Percentiles rank a stretch among this genome's conserved stretches.
Conservation (phyloP, 495 filamentous ascomycete genomes). For the Clavariopsis aquatica region DNA sequence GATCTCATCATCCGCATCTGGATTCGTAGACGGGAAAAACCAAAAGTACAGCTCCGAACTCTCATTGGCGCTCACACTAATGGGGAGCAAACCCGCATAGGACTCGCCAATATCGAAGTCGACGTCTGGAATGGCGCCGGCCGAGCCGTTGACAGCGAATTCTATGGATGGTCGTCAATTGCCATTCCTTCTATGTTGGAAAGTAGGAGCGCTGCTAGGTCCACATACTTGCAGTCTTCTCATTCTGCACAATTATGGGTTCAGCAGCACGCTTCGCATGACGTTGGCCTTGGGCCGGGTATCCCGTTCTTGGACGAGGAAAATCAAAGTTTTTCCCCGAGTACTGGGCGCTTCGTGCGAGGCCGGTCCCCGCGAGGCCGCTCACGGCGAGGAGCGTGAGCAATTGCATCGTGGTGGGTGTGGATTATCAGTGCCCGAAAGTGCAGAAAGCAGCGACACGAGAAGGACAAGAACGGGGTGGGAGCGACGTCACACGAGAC, state of each 20-base stretch:
- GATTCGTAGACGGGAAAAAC: slow-evolving; percentile 44
- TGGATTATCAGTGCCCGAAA: background rate
- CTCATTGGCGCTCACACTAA: slow-evolving; percentile 40
- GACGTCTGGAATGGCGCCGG: slow-evolving; percentile 43
- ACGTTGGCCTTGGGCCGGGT: slow-evolving; percentile 8
- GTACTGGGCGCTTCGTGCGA: slow-evolving; percentile 37
- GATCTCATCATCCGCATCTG: slow-evolving; percentile 36
- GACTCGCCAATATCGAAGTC: slow-evolving; percentile 49
- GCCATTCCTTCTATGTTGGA: no score
- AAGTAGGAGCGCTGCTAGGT: no score
- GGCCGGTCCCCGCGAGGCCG: slow-evolving; percentile 29
- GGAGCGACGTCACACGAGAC: slow-evolving; percentile 1
- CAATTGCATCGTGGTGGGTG: slow-evolving; percentile 19
- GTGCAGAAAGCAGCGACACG: background rate
- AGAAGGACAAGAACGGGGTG: background rate
- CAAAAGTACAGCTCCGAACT: slow-evolving; percentile 47
- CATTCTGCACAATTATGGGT: slow-evolving; percentile 43
- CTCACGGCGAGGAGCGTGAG: slow-evolving; percentile 35
- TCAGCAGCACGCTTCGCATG: slow-evolving; percentile 19
- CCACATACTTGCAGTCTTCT: slow-evolving; percentile 40
- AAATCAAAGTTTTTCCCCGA: slow-evolving; percentile 32
- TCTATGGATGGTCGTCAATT: slow-evolving; percentile 29
- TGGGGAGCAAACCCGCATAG: slow-evolving; percentile 47
- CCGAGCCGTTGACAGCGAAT: slow-evolving; percentile 46
- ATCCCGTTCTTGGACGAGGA: slow-evolving; percentile 14